Evolutionary conservation across 2,329 filamentous ascomycete species (phyloP).

Genomic region (Sclerotinia trifoliorum): DNA sequence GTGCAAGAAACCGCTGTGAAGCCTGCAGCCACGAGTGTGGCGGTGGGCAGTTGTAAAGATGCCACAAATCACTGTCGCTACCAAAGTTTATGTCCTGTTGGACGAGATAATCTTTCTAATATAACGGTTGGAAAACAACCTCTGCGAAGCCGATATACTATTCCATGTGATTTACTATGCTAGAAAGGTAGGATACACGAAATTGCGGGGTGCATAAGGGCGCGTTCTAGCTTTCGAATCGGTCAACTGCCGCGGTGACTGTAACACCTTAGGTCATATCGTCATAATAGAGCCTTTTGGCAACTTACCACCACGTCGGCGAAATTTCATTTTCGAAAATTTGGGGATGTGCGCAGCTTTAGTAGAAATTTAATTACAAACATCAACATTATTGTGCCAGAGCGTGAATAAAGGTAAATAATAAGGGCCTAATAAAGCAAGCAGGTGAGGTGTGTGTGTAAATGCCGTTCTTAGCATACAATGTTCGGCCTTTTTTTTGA

Average conservation of each 20-base stretch:
- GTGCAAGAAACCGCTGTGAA: background rate
- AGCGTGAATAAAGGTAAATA: background rate
- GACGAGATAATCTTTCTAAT: conserved; percentile 6
- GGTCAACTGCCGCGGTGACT: background rate
- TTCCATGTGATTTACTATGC: conserved; percentile 5
- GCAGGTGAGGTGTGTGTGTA: background rate
- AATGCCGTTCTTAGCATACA: background rate
- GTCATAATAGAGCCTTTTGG: background rate
- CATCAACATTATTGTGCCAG: background rate
- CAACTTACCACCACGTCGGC: background rate
- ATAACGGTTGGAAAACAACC: background rate
- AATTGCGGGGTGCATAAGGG: conserved; percentile 18
- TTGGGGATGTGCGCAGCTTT: background rate
- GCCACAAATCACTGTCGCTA: conserved; percentile 12
- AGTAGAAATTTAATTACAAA: background rate
- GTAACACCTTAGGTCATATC: background rate
- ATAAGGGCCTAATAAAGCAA: background rate
- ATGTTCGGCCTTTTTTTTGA: background rate
- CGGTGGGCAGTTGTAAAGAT: background rate
- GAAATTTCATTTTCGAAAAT: background rate
- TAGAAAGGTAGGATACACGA: background rate
- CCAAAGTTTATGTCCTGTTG: background rate
- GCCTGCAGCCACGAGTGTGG: conserved; percentile 8
- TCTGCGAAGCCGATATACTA: conserved; percentile 1
- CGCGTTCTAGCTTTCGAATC: background rate